These are phyloP conservation scores for Suhomyces ambrosiae DNA, from an alignment of 1,139 yeast species.

Conservation along the genomic window DNA sequence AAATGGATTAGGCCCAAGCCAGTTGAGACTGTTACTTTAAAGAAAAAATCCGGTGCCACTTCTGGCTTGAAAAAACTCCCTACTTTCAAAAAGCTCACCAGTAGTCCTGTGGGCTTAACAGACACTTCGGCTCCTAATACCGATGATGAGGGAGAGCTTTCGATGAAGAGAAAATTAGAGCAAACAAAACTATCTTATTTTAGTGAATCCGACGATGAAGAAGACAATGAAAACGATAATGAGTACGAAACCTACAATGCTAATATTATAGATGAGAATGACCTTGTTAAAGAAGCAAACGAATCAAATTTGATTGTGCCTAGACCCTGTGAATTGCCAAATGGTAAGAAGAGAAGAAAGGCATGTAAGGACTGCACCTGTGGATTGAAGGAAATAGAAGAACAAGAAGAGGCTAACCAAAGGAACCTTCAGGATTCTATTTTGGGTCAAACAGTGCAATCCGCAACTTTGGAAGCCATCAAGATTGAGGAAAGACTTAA, in stretches of 20 bases:
- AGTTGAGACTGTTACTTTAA: conserved; percentile 30
- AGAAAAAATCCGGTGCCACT: conserved; percentile 22
- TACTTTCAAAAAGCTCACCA: conserved; percentile 16
- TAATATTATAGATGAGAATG: conserved; percentile 47
- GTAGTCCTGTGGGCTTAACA: conserved; percentile 36
- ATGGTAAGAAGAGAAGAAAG: conserved; percentile 70
- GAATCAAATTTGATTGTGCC: conserved; percentile 45
- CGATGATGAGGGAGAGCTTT: conserved; percentile 42
- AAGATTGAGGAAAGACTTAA: conserved; percentile 53
- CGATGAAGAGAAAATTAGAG: conserved; percentile 47
- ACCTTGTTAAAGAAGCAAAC: conserved; percentile 32
- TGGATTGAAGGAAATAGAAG: conserved; percentile 85
- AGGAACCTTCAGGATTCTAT: conserved; percentile 48
- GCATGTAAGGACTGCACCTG: conserved; percentile 98
- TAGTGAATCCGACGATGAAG: conserved; percentile 49
- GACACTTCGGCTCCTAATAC: conserved; percentile 44
- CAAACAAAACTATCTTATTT: conserved; percentile 54
- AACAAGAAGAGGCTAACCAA: conserved; percentile 52
- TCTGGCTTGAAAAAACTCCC: conserved; percentile 17
- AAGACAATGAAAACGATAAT: conserved; percentile 46
- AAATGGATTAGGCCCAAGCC: conserved; percentile 51
- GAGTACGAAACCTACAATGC: conserved; percentile 32
- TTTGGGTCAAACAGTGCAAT: conserved; percentile 51
- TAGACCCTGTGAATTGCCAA: conserved; percentile 49
- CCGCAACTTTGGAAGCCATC: conserved; percentile 56